A percentile compares a stretch with the other conserved stretches of the same genome.
Conservation (phyloP, 352 stramenopile genomes). For the Globisporangium splendens region DNA sequence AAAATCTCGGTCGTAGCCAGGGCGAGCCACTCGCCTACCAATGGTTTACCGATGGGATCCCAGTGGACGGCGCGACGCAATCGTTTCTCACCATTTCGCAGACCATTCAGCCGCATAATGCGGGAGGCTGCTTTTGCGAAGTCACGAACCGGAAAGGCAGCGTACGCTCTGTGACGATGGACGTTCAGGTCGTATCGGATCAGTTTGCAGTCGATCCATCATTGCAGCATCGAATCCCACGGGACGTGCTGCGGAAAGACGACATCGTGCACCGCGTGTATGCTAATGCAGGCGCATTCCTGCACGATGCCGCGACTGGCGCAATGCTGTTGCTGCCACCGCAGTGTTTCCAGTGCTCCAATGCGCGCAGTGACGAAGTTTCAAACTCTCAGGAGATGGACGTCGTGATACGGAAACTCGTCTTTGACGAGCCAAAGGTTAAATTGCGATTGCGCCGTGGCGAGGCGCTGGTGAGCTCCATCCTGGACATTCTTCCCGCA, state of each 20-base stretch:
- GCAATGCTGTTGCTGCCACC: conserved; percentile 48
- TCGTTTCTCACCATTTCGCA: conserved; percentile 48
- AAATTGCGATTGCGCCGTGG: conserved; percentile 15
- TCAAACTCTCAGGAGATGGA: conserved; percentile 49
- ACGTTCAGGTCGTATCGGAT: conserved; percentile 48
- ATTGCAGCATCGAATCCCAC: conserved; percentile 35
- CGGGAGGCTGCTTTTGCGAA: conserved; percentile 56
- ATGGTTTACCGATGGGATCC: conserved; percentile 40
- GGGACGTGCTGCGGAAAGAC: conserved; percentile 7
- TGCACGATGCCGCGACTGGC: conserved; percentile 22
- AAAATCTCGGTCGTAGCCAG: conserved; percentile 40
- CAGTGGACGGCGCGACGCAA: conserved; percentile 38
- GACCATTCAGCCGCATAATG: conserved; percentile 50
- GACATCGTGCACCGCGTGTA: conserved; percentile 31
- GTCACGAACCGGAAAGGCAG: conserved; percentile 50
- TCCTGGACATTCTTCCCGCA: conserved; percentile 42
- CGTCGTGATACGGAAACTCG: conserved; percentile 27
- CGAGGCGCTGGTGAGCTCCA: conserved; percentile 37
- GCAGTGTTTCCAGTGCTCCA: conserved; percentile 40
- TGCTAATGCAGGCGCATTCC: conserved; percentile 30
- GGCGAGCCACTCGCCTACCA: conserved; percentile 70
- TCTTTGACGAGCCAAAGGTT: background rate
- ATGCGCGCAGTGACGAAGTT: conserved; percentile 37
- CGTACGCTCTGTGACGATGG: conserved; percentile 25
- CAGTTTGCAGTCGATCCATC: conserved; percentile 32